Evolutionary conservation across 2,329 filamentous ascomycete genomes (phyloP).

Genomic region (Westerdykella ornata): DNA sequence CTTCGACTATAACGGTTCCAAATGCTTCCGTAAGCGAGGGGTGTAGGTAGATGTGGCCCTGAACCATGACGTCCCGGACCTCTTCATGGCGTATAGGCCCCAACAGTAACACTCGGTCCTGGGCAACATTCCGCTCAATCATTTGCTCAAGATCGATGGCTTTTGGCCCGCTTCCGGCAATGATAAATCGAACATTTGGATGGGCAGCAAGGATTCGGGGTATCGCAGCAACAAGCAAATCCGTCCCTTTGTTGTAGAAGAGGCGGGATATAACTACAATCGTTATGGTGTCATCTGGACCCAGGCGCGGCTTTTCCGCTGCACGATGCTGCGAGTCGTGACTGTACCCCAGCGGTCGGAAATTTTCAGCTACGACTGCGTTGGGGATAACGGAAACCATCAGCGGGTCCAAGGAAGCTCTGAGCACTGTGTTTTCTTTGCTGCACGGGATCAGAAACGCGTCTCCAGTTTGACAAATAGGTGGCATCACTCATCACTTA

Average conservation of each 20-base stretch:
- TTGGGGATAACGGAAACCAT: slow-evolving; percentile 99
- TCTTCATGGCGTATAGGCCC: slow-evolving; percentile 92
- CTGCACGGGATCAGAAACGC: slow-evolving; percentile 42
- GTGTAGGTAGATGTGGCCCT: slow-evolving; percentile 93
- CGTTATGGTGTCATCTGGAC: slow-evolving; percentile 80
- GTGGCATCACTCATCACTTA: slow-evolving; percentile 36
- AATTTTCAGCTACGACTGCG: slow-evolving; percentile 93
- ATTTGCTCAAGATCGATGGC: slow-evolving; percentile 98
- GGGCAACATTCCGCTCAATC: slow-evolving; percentile 88
- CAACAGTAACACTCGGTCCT: slow-evolving; percentile 87
- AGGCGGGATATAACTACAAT: slow-evolving; percentile 96
- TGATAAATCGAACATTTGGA: slow-evolving; percentile 92
- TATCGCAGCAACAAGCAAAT: slow-evolving; percentile 92
- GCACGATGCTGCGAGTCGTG: slow-evolving; percentile 20
- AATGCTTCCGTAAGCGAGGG: slow-evolving; percentile 95
- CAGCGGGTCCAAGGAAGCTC: slow-evolving; percentile 86
- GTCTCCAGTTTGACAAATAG: background rate
- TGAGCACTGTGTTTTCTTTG: slow-evolving; percentile 95
- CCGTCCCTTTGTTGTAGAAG: slow-evolving; percentile 98
- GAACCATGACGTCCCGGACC: slow-evolving; percentile 94
- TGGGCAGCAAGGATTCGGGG: slow-evolving; percentile 84
- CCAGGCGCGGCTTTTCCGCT: slow-evolving; percentile 51
- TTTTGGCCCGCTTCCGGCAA: slow-evolving; percentile 91
- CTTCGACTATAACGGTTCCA: slow-evolving; percentile 95
- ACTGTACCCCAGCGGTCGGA: slow-evolving; percentile 59